Base-by-base conservation (phyloP, 179 eudicot genomes). In the Spinacia oleracea region DNA sequence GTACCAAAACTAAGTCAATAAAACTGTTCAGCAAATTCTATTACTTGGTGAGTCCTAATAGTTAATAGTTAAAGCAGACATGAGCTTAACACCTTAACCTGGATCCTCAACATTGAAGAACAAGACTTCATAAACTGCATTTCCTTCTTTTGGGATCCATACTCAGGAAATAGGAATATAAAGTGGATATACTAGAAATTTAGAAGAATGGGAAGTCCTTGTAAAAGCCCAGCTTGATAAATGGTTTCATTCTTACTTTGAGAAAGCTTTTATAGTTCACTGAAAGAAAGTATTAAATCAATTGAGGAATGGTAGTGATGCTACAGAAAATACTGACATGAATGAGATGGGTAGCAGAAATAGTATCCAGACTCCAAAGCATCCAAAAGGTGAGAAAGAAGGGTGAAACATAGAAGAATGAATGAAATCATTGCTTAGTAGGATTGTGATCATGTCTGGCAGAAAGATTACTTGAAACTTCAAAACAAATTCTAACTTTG, bases 111-210 rank as follows among this genome's bases (percentile, higher is more conserved):
- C 23, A n/a, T 48, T 70, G 31, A 70, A 59, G 23, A 31, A 43
- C 27, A 20, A 31, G 25, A 29, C 60, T 31, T 27, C 58, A 78
- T 32, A 42, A 29, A 68, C 42, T 42, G 68, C 35, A 43, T 53
- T 70, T 0, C 21, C 16, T 6, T 15, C 0, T 9, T 8, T 43
- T 67, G 35, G 53, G 38, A 70, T 45, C 56, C 55, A 70, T 0
- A 70, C 58, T 58, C 31, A 45, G 38, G 46, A 70, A 72, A 43
- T 21, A 45, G 38, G 46, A 70, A 72, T n/a, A 60, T 18, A 20
- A 32, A 15, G 15, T 50, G 10, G 2, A 18, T 20, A 72, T 31
- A 51, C 35, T 72, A 72, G 27, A 51, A 43, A 5, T 72, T 5
- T 34, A 66, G 25, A 66, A 32, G 70, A 18, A 18, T 32, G 12